Conservation (phyloP, 2,329 filamentous ascomycete species). For the Beauveria varroae region DNA sequence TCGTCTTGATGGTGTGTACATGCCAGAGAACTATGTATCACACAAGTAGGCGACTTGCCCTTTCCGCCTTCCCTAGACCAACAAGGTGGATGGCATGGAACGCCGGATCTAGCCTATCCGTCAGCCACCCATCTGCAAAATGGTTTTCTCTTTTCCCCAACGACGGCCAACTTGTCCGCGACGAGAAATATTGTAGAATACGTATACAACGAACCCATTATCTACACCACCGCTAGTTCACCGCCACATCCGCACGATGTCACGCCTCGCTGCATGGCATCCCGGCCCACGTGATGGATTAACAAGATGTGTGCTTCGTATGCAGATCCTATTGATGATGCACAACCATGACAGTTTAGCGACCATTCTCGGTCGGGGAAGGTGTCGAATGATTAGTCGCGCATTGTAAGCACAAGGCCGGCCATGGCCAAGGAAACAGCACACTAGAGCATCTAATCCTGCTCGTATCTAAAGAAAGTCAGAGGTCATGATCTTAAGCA, state of each 20-base stretch:
- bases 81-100: slow-evolving; percentile 1
- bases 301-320: slow-evolving; percentile 8
- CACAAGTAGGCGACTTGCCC: background rate
- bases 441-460: too few relatives aligned
- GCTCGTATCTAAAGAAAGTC: background rate
- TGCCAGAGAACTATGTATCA: background rate
- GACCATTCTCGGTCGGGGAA: background rate
- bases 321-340: background rate
- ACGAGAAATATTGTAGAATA: too few relatives aligned
- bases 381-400: background rate
- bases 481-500: background rate
- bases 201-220: background rate
- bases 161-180: background rate
- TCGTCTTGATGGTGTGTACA: background rate
- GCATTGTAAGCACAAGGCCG: background rate
- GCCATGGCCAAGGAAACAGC: background rate
- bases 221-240: background rate
- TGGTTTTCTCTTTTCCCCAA: background rate
- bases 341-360: background rate
- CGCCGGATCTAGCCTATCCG: background rate
- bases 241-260: background rate
- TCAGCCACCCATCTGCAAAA: too few relatives aligned
- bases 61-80: background rate
- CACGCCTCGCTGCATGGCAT: slow-evolving; percentile 6
- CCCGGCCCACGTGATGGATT: slow-evolving; percentile 7